These are phyloP conservation scores for Lyophyllum decastes DNA, from an alignment of 768 basidiomycete genomes.

Conservation along the genomic window DNA sequence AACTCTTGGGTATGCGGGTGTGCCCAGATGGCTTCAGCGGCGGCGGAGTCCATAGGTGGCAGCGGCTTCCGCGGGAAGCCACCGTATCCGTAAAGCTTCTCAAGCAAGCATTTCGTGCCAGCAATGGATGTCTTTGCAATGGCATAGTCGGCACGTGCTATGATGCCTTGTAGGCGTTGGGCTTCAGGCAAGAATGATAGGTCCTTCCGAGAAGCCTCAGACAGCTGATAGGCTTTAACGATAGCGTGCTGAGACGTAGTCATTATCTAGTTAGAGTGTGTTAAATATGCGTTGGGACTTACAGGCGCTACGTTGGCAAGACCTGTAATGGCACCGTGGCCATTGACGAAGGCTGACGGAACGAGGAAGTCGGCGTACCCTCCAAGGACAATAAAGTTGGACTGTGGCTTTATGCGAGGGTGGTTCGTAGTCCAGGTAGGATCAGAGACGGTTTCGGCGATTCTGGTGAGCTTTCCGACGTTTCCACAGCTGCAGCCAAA, in stretches of 20 bases:
- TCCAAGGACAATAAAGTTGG: slow-evolving; percentile 83
- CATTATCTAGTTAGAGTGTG: neutral
- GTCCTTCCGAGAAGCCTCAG: slow-evolving; percentile 55
- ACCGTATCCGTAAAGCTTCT: slow-evolving; percentile 80
- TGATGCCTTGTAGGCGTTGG: slow-evolving; percentile 74
- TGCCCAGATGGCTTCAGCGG: slow-evolving; percentile 65
- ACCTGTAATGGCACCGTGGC: slow-evolving; percentile 89
- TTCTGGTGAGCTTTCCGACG: slow-evolving; percentile 88
- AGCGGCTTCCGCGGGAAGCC: slow-evolving; percentile 80
- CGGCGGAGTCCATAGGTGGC: slow-evolving; percentile 57
- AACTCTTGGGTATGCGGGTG: slow-evolving; percentile 75
- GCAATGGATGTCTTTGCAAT: slow-evolving; percentile 75
- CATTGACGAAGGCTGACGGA: slow-evolving; percentile 70
- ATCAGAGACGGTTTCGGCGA: slow-evolving; percentile 66
- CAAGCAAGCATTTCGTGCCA: slow-evolving; percentile 81
- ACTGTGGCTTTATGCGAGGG: slow-evolving; percentile 67
- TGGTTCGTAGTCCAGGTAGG: slow-evolving; percentile 54
- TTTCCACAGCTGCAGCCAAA: slow-evolving; percentile 69
- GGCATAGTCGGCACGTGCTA: slow-evolving; percentile 79
- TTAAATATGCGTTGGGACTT: slow-evolving; percentile 22
- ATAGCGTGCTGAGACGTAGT: slow-evolving; percentile 49
- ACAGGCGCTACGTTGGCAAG: slow-evolving; percentile 85
- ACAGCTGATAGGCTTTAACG: slow-evolving; percentile 61
- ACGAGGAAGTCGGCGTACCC: slow-evolving; percentile 86
- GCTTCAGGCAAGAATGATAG: slow-evolving; percentile 64